Conservation (phyloP, 352 stramenopile genomes). For the Phytophthora citrophthora region DNA sequence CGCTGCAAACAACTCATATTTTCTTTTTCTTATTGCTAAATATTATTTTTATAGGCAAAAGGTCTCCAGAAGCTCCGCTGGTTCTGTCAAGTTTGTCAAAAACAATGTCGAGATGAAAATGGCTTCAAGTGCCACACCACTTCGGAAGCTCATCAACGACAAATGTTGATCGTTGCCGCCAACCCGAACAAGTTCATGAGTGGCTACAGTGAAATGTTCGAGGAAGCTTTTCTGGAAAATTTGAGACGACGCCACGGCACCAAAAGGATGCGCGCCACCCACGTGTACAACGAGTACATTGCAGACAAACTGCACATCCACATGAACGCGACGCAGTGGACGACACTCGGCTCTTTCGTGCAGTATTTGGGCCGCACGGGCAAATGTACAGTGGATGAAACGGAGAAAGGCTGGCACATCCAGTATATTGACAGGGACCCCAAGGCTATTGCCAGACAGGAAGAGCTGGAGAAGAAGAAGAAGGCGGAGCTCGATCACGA, state of each 20-base stretch:
- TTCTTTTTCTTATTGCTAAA: not conserved
- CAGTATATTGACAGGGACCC: constrained; percentile 96
- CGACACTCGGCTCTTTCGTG: constrained; percentile 96
- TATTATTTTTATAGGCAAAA: constrained; percentile 67
- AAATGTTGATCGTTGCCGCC: constrained; percentile 98
- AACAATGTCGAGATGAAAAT: constrained; percentile 99
- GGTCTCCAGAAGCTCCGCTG: constrained; percentile 99
- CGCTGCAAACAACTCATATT: constrained; percentile 7
- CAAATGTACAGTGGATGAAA: constrained; percentile 98
- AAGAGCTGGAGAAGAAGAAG: constrained; percentile 88
- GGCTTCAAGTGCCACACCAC: constrained; percentile 99
- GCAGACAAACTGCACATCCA: constrained; percentile 98
- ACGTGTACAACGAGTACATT: constrained; percentile 99
- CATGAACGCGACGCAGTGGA: constrained; percentile 99
- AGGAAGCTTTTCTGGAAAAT: constrained; percentile 95
- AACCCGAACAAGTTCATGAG: constrained; percentile 96
- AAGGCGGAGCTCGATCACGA: constrained; percentile 92
- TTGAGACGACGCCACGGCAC: constrained; percentile 94
- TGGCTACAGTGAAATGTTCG: constrained; percentile 94
- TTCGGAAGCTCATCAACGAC: constrained; percentile 97
- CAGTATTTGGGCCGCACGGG: constrained; percentile 98
- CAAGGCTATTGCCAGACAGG: constrained; percentile 86
- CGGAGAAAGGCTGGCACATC: constrained; percentile 98
- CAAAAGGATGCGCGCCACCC: constrained; percentile 96
- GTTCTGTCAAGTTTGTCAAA: constrained; percentile 99